Conservation (phyloP, 306 rosid species). For the Fragaria ananassa region DNA sequence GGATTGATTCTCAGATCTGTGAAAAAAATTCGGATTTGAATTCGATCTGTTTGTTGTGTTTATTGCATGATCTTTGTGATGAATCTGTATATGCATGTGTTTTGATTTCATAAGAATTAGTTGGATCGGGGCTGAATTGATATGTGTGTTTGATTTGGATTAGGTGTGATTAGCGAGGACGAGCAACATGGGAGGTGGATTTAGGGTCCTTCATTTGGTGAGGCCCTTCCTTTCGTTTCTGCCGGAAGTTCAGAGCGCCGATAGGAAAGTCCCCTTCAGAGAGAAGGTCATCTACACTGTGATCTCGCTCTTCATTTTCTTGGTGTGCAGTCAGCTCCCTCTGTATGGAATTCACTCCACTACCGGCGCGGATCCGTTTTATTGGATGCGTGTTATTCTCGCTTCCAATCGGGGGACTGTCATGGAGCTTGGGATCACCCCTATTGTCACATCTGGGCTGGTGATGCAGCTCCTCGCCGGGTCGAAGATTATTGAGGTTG, state of each 20-base stretch:
- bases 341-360: conserved; percentile 94
- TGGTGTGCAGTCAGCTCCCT: conserved; percentile 95
- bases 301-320: conserved; percentile 77
- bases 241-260: conserved; percentile 93
- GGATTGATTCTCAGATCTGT: background rate
- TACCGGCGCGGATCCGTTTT: conserved; percentile 92
- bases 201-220: conserved; percentile 91
- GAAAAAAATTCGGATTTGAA: background rate
- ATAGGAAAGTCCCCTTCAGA: conserved; percentile 79
- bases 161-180: conserved; percentile 24
- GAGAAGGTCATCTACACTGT: conserved; percentile 96
- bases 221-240: conserved; percentile 86
- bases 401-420: conserved; percentile 95
- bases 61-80: background rate
- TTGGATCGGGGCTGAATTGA: background rate
- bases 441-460: conserved; percentile 85
- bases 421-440: conserved; percentile 96
- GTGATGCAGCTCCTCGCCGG: conserved; percentile 94
- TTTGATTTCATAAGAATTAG: background rate
- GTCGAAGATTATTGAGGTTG: conserved; percentile 84
- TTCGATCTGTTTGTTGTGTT: background rate
- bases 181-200: conserved; percentile 83
- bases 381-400: conserved; percentile 95
- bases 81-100: background rate
- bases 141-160: background rate